These are phyloP conservation scores for Sporothrix humicola DNA, from an alignment of 2,329 filamentous ascomycete genomes.

Conservation along the genomic window DNA sequence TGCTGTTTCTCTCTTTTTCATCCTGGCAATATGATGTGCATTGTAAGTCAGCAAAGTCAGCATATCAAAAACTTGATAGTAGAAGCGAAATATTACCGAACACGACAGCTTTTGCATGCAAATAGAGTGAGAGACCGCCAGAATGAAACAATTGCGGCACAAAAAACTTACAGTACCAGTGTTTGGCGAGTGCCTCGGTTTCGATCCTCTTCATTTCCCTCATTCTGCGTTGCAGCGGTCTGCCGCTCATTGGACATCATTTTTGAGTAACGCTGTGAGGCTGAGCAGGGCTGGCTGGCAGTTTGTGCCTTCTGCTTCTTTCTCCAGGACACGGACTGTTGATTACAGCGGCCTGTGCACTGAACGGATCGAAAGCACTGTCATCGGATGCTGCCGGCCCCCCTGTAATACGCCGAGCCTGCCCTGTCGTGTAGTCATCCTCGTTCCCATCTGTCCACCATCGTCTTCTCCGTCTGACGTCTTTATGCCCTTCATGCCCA, in stretches of 20 bases:
- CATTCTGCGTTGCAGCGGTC: not conserved
- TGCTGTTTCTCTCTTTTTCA: too few relatives aligned
- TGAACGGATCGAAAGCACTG: not conserved
- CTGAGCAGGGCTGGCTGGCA: not conserved
- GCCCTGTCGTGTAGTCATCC: slow-evolving; percentile 5
- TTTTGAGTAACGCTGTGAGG: slow-evolving; percentile 2
- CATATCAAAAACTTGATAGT: not conserved
- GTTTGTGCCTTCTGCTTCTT: not conserved
- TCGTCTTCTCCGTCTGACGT: slow-evolving; percentile 29
- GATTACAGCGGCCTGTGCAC: not conserved
- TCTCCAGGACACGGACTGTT: slow-evolving; percentile 1
- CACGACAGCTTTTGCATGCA: not conserved
- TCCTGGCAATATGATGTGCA: not conserved
- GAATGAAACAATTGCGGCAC: not conserved
- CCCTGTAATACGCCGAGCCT: slow-evolving; percentile 17
- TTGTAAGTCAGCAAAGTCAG: slow-evolving; percentile 21
- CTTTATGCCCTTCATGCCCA: too few relatives aligned
- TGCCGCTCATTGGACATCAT: not conserved
- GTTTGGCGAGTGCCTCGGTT: slow-evolving; percentile 15
- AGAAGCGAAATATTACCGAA: not conserved
- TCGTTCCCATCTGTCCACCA: slow-evolving; percentile 12
- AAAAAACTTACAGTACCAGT: not conserved
- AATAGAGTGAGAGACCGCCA: not conserved
- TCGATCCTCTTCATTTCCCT: not conserved
- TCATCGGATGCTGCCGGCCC: slow-evolving; percentile 2